These are phyloP conservation scores for Staphylotrichum tortipilum DNA, from an alignment of 495 filamentous ascomycete genomes.

Conservation along the genomic window DNA sequence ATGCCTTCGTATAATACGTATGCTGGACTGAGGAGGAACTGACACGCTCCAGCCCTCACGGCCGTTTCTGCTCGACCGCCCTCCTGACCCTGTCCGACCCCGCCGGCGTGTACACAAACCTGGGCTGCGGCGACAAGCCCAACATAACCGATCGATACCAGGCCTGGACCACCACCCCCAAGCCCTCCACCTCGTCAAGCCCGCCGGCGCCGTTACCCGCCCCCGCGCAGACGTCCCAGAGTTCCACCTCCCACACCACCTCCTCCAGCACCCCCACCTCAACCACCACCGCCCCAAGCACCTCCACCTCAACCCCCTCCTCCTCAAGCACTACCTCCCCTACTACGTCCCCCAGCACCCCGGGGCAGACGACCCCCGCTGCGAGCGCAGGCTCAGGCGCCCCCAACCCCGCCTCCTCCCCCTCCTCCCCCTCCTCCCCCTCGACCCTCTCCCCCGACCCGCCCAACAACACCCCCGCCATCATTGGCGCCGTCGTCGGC, in stretches of 20 bases:
- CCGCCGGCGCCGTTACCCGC: background rate
- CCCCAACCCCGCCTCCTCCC: background rate
- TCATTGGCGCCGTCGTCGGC: constrained; percentile 1
- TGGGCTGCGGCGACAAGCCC: constrained; percentile 11
- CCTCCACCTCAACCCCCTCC: background rate
- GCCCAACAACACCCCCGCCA: constrained; percentile 1
- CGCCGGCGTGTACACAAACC: constrained; percentile 8
- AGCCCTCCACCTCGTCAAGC: background rate
- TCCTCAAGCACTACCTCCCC: too few species aligned
- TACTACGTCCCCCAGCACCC: too few species aligned
- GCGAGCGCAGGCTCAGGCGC: background rate
- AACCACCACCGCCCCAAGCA: background rate
- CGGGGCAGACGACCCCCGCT: too few species aligned
- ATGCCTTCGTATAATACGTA: background rate
- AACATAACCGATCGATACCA: constrained; percentile 6
- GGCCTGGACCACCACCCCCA: constrained; percentile 2
- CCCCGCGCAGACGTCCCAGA: background rate
- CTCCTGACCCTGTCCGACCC: constrained; percentile 12
- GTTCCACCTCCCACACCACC: background rate
- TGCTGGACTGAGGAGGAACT: background rate
- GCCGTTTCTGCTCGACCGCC: constrained; percentile 16
- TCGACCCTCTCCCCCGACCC: background rate
- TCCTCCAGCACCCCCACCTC: background rate
- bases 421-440: background rate
- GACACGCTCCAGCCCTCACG: background rate